phyloP scores from a whole-genome alignment of 371 early-diverging fungal genomes.

The Mucor racemosus region DNA sequence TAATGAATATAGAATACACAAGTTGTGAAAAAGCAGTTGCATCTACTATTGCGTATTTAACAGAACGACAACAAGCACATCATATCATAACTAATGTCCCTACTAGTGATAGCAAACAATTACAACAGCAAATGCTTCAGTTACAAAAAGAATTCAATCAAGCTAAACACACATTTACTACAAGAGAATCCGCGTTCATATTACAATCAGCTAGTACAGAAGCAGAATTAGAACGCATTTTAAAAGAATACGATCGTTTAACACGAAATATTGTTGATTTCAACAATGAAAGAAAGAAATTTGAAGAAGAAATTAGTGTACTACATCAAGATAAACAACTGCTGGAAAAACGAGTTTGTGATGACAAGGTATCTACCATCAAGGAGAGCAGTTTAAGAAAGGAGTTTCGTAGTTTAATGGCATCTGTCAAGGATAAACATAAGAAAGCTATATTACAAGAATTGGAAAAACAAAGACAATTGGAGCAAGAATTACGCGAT shows the following conservation, averaged over 20 bases:
- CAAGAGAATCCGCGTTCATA: slow-evolving; percentile 41
- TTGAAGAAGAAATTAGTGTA: slow-evolving; percentile 29
- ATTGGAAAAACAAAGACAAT: slow-evolving; percentile 35
- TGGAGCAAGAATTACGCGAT: slow-evolving; percentile 49
- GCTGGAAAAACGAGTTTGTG: slow-evolving; percentile 37
- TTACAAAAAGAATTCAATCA: not conserved
- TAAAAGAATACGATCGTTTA: slow-evolving; percentile 56
- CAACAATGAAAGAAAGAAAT: slow-evolving; percentile 42
- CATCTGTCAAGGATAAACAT: slow-evolving; percentile 52
- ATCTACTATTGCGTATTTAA: not conserved
- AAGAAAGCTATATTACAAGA: slow-evolving; percentile 47
- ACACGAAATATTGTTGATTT: slow-evolving; percentile 56
- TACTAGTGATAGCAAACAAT: not conserved
- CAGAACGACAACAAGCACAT: not conserved
- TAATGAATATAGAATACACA: not conserved
- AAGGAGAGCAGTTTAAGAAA: slow-evolving; percentile 50
- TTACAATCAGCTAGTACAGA: slow-evolving; percentile 46
- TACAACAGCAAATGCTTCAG: not conserved
- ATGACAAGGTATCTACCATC: slow-evolving; percentile 32
- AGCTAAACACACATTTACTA: slow-evolving; percentile 38
- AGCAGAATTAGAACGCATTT: slow-evolving; percentile 43
- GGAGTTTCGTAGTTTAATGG: slow-evolving; percentile 63
- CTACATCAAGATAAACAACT: slow-evolving; percentile 33
- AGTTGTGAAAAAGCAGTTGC: not conserved
- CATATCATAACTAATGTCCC: not conserved